Base-by-base conservation (phyloP, 2,329 filamentous ascomycete species). In the Colletotrichum lindemuthianum region DNA sequence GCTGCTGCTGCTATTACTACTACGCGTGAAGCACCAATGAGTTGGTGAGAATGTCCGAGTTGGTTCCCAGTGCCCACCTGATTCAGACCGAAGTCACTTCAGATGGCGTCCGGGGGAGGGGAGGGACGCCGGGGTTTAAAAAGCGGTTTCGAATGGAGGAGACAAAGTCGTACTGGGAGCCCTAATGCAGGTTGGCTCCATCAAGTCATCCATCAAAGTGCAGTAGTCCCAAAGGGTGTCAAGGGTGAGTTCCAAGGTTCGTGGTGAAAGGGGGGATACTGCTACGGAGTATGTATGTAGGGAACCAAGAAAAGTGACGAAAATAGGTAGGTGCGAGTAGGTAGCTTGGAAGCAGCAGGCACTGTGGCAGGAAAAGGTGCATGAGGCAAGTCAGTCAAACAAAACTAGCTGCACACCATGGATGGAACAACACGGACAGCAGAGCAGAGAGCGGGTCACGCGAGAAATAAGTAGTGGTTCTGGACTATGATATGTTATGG, bases 141-240 rank as follows among this genome's bases (percentile, higher is more conserved):
- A 57, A 57, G 51, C 47, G 58, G 51, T 52, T 63, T 65, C 47
- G 51, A 55, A 58, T 41, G 51, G 47, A 59, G 59, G 40, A 40
- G 51, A 56, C 34, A 56, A 51, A 43, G 52, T 65, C 41, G 47
- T 50, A 54, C 52, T 33, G 54, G 60, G 63, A 48, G 60, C 55
- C 56, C 66, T 65, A 65, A 61, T 68, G 65, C 66, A 65, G 44
- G 54, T 48, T 48, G 50, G 56, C 59, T 49, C 60, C 60, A 65
- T 65, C 43, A 55, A 54, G 49, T 32, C 47, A 39, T 51, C 56
- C 54, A 53, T 59, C 33, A 49, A 44, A 47, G 51, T 60, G 41
- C 61, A 48, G 40, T 43, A 65, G 36, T 24, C 39, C 33, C 37
- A 59, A 50, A 49, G 41, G 50, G 40, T 24, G 24, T 24, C 24